phyloP scores from a whole-genome alignment of 352 stramenopile genomes.

The Blastocystis sp. region DNA sequence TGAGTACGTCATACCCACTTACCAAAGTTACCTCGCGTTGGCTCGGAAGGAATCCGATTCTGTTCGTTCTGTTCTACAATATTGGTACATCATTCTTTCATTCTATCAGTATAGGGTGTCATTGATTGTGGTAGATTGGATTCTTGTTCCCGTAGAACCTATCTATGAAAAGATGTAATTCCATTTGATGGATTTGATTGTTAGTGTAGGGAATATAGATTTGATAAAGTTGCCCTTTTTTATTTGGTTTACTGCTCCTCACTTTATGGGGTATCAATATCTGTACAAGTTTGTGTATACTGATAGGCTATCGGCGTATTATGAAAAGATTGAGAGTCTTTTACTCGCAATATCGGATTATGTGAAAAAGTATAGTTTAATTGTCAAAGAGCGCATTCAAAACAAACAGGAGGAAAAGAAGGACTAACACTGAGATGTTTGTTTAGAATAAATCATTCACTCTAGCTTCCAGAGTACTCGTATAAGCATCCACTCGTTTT shows the following conservation, averaged over 20 bases:
- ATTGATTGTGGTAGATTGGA: neutral
- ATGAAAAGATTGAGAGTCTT: neutral
- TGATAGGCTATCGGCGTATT: neutral
- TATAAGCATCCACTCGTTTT: constrained; percentile 6
- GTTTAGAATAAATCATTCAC: constrained; percentile 5
- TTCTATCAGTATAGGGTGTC: neutral
- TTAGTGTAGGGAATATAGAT: neutral
- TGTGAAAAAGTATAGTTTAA: neutral
- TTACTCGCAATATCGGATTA: neutral
- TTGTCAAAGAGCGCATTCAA: neutral
- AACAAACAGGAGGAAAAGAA: neutral
- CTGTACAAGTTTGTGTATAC: neutral
- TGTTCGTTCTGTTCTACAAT: neutral
- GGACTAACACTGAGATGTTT: neutral
- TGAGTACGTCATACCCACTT: neutral
- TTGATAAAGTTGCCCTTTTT: neutral
- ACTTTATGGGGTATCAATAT: neutral
- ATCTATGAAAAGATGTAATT: neutral
- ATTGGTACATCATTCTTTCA: neutral
- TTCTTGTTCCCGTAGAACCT: neutral
- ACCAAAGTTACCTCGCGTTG: neutral
- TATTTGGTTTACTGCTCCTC: neutral
- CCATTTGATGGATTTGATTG: neutral
- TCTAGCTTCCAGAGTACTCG: neutral
- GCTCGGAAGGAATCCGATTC: neutral